phyloP scores from a whole-genome alignment of 768 basidiomycete genomes.

The Boletus rubescentipes region DNA sequence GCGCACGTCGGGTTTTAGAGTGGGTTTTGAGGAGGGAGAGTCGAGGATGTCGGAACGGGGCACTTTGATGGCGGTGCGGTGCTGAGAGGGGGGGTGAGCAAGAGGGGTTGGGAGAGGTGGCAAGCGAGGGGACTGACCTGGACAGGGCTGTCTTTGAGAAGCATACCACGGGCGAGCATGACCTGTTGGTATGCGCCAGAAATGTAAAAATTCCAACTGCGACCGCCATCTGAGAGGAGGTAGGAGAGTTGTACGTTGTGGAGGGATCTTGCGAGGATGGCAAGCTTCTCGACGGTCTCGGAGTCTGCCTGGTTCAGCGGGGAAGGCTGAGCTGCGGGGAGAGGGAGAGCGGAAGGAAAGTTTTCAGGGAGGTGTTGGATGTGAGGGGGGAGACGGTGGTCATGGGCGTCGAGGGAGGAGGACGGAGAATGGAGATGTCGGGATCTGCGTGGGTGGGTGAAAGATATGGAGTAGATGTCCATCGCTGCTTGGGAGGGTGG shows the following conservation, averaged over 20 bases:
- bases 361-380: slow-evolving; percentile 33
- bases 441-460: slow-evolving; percentile 85
- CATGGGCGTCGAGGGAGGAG: slow-evolving; percentile 62
- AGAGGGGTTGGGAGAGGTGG: slow-evolving; percentile 5
- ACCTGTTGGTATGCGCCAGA: slow-evolving; percentile 93
- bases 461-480: slow-evolving; percentile 95
- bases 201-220: slow-evolving; percentile 86
- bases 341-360: slow-evolving; percentile 38
- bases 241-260: slow-evolving; percentile 86
- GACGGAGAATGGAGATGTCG: slow-evolving; percentile 59
- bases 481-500: slow-evolving; percentile 38
- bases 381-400: slow-evolving; percentile 46
- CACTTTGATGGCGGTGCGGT: slow-evolving; percentile 85
- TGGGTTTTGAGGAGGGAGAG: slow-evolving; percentile 71
- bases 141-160: slow-evolving; percentile 86
- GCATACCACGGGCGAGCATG: slow-evolving; percentile 83
- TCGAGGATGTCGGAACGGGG: slow-evolving; percentile 93
- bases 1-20: slow-evolving; percentile 79
- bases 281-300: slow-evolving; percentile 79
- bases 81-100: slow-evolving; percentile 42
- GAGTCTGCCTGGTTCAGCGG: slow-evolving; percentile 47
- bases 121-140: slow-evolving; percentile 48
- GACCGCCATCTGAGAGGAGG: slow-evolving; percentile 61
- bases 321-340: slow-evolving; percentile 36
- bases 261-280: slow-evolving; percentile 72